Base-by-base conservation (phyloP, 257 asterid species). In the Solanum etuberosum region DNA sequence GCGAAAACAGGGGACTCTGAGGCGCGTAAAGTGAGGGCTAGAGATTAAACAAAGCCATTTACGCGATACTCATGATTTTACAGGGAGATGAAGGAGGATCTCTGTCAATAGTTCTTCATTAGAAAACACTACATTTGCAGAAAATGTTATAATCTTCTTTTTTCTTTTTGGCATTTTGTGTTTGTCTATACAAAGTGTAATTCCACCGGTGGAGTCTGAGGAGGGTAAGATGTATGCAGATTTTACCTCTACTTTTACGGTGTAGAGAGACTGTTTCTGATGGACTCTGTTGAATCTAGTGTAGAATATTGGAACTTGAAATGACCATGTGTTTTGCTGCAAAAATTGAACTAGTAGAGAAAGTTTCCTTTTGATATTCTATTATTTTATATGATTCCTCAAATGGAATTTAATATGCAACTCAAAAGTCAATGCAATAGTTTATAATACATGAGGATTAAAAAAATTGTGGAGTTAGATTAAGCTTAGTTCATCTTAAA, bases 141-240 rank as follows among this genome's bases (percentile, higher is more conserved):
- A 42, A 78, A 42, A 42, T 76, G 57, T 0, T 6, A 3, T 76
- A 35, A 76, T 23, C 34, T 38, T 38, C 12, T 38, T 38, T 76
- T 38, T 76, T 23, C 32, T 40, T 3, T 40, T 38, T 23, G 83
- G 6, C 83, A 76, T 38, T 76, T n/a, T 76, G 84, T 76, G 32
- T 70, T 3, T 59, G 1, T n/a, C n/a, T n/a, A n/a, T 21, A 21
- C 2, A 0, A 1, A 3, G 2, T 59, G 16, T n/a, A n/a, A 61
- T 61, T 9, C 7, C 7, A n/a, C 16, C 0, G 4, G 70, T 61
- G 31, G 31, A 61, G 31, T 61, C 3, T 61, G 0, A 10, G 12
- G 70, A 59, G 68, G 13, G 1, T 4, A 59, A 6, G 14, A 61
- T 9, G 3, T 61, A 61, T 61, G 14, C 15, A 4, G 6, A 12